Evolutionary conservation across 192 early-diverging fungal genomes (phyloP).

Genomic region (Coemansia sp.): DNA sequence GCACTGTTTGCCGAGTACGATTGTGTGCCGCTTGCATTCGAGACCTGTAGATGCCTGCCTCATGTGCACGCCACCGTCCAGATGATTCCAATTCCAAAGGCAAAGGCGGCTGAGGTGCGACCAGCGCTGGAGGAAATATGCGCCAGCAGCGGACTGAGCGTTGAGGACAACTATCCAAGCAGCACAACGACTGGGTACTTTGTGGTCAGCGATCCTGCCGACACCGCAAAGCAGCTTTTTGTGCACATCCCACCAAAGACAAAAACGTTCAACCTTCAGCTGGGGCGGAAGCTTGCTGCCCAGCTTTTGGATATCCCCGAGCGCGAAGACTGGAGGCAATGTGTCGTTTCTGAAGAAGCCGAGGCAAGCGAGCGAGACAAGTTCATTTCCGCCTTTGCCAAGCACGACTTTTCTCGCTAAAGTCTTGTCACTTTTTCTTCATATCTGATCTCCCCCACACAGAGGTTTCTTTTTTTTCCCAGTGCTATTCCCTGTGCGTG

Average conservation of each 20-base stretch:
- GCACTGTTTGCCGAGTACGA: constrained; percentile 59
- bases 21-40: constrained; percentile 71
- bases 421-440: neutral
- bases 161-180: constrained; percentile 23
- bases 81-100: constrained; percentile 37
- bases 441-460: neutral
- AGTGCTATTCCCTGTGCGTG: neutral
- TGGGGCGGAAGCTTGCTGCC: constrained; percentile 73
- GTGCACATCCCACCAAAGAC: constrained; percentile 31
- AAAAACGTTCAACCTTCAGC: constrained; percentile 70
- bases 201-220: constrained; percentile 27
- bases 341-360: constrained; percentile 63
- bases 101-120: constrained; percentile 23
- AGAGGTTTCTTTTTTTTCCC: neutral
- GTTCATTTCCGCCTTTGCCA: constrained; percentile 47
- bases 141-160: constrained; percentile 14
- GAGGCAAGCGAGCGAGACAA: constrained; percentile 57
- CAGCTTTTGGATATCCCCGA: constrained; percentile 65
- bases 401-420: constrained; percentile 47
- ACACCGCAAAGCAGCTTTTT: constrained; percentile 14
- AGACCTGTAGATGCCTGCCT: constrained; percentile 63
- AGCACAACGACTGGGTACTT: constrained; percentile 35
- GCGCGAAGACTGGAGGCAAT: constrained; percentile 80
- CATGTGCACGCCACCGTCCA: constrained; percentile 41
- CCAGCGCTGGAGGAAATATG: constrained; percentile 28